Evolutionary conservation across 768 basidiomycete genomes (phyloP).

Genomic region (Lactarius hatsudake): DNA sequence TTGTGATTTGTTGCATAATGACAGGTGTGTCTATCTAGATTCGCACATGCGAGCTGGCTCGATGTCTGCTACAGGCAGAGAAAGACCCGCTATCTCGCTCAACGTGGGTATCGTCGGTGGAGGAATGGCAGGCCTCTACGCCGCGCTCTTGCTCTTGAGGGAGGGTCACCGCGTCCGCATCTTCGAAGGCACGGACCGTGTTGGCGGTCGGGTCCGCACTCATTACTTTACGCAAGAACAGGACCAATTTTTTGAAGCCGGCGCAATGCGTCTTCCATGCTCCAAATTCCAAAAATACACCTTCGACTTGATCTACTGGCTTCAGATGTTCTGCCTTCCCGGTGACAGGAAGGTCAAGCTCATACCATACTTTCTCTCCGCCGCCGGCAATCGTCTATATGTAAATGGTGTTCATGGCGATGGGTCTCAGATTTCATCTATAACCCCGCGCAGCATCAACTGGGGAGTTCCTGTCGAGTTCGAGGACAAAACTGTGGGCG

Average conservation of each 20-base stretch:
- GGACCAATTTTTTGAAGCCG: conserved; percentile 28
- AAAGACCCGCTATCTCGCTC: not conserved
- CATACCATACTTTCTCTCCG: conserved; percentile 24
- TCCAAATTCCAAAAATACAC: conserved; percentile 18
- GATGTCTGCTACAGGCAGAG: not conserved
- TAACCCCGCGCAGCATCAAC: not conserved
- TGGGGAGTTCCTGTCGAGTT: conserved; percentile 17
- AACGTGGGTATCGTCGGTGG: conserved; percentile 24
- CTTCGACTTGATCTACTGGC: conserved; percentile 22
- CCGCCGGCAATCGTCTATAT: conserved; percentile 25
- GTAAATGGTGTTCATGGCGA: conserved; percentile 14
- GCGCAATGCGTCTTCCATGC: conserved; percentile 27
- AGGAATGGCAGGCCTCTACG: conserved; percentile 27
- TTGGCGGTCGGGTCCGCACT: conserved; percentile 25
- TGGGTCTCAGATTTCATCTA: conserved; percentile 12
- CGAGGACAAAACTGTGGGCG: conserved; percentile 15
- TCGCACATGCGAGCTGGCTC: not conserved
- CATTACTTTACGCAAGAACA: conserved; percentile 26
- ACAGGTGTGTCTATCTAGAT: not conserved
- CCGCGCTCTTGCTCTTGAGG: conserved; percentile 20
- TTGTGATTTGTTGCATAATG: not conserved
- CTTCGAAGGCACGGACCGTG: conserved; percentile 20
- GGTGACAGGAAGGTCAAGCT: conserved; percentile 17
- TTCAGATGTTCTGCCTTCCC: conserved; percentile 7
- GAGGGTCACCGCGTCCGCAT: conserved; percentile 23